These are phyloP conservation scores for Pseudoperonospora humuli DNA, from an alignment of 352 stramenopile species.

Conservation along the genomic window DNA sequence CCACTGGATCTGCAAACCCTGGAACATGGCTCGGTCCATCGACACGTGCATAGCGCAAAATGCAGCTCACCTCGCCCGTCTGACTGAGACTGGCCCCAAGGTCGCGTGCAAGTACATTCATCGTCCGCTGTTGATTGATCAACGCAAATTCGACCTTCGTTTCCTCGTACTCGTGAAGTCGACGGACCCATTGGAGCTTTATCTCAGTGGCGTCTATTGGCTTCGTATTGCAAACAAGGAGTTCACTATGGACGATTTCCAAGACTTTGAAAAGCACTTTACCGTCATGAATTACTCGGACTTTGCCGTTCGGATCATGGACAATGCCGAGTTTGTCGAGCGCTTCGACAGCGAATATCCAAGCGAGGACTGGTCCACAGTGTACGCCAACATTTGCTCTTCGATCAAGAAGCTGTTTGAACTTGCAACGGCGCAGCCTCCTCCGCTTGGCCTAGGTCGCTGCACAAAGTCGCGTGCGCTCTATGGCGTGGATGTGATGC, in stretches of 20 bases:
- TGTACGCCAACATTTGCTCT: conserved; percentile 34
- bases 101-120: conserved; percentile 52
- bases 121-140: conserved; percentile 42
- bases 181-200: conserved; percentile 39
- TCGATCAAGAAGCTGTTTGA: conserved; percentile 48
- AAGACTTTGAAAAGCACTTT: conserved; percentile 54
- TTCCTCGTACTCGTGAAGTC: conserved; percentile 53
- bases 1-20: conserved; percentile 57
- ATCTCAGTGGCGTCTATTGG: conserved; percentile 46
- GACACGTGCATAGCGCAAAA: conserved; percentile 47
- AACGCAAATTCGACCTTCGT: conserved; percentile 53
- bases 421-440: conserved; percentile 30
- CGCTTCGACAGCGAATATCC: conserved; percentile 46
- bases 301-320: conserved; percentile 43
- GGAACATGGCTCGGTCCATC: conserved; percentile 55
- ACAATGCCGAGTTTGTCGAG: conserved; percentile 38
- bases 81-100: conserved; percentile 46
- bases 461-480: conserved; percentile 45
- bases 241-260: conserved; percentile 49
- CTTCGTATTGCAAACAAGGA: conserved; percentile 49
- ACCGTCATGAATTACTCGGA: conserved; percentile 60
- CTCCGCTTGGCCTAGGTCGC: conserved; percentile 38
- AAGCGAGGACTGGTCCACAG: conserved; percentile 34
- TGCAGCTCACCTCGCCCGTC: conserved; percentile 32
- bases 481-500: conserved; percentile 51